Conservation (phyloP, 2,329 filamentous ascomycete genomes). For the Talaromyces sp. region DNA sequence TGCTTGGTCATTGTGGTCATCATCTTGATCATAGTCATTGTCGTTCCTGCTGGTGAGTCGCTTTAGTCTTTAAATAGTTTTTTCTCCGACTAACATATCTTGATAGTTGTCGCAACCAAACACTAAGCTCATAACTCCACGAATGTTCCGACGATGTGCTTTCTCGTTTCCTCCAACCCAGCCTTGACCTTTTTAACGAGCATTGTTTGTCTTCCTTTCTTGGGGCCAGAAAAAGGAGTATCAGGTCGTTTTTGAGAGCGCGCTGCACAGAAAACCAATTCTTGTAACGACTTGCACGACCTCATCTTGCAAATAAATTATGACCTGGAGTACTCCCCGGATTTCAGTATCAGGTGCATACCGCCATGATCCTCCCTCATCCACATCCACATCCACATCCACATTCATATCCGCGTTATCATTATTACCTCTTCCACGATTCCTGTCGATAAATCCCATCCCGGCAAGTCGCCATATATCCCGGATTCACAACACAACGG, state of each 20-base stretch:
- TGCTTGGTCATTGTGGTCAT: slow-evolving; percentile 90
- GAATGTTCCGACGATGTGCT: slow-evolving; percentile 34
- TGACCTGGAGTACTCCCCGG: slow-evolving; percentile 5
- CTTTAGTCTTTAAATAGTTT: too few relatives aligned
- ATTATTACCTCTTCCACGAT: not conserved
- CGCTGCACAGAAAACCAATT: not conserved
- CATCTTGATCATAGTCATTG: slow-evolving; percentile 87
- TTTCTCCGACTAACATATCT: not conserved
- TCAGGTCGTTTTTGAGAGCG: slow-evolving; percentile 4
- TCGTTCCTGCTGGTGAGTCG: slow-evolving; percentile 75
- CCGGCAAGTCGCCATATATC: slow-evolving; percentile 9
- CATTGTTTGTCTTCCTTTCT: slow-evolving; percentile 25
- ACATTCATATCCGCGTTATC: not conserved
- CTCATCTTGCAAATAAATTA: slow-evolving; percentile 13
- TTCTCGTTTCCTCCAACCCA: slow-evolving; percentile 25
- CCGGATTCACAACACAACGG: not conserved
- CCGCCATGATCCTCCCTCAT: slow-evolving; percentile 1
- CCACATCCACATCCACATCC: not conserved
- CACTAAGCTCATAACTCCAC: slow-evolving; percentile 36
- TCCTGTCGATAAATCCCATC: not conserved
- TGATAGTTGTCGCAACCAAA: slow-evolving; percentile 46
- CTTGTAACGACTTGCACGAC: not conserved
- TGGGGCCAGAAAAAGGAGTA: slow-evolving; percentile 17
- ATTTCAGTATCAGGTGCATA: slow-evolving; percentile 10
- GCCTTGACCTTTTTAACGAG: slow-evolving; percentile 24